Percentiles rank a stretch among this genome's conserved stretches.
These are phyloP conservation scores for Sergeia podlipaevii DNA, from an alignment of 208 protist species.

Conservation along the genomic window DNA sequence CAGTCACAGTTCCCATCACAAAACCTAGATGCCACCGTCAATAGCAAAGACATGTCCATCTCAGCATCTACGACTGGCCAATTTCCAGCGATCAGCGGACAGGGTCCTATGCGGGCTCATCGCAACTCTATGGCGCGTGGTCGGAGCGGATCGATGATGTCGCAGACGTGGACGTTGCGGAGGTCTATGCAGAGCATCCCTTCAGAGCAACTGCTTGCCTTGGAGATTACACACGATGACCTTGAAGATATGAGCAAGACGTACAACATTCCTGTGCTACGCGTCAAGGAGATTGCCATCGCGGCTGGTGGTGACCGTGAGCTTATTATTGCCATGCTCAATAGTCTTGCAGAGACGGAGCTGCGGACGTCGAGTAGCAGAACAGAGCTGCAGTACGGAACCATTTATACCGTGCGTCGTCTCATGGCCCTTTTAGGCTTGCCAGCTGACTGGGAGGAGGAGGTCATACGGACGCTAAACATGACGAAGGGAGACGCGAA, in stretches of 20 bases:
- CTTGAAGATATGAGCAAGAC: constrained; percentile 30
- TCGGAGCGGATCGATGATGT: constrained; percentile 5
- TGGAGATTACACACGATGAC: constrained; percentile 53
- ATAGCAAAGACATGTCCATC: too few relatives aligned
- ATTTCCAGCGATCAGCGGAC: too few relatives aligned
- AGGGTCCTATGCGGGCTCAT: background rate
- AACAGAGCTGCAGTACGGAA: constrained; percentile 48
- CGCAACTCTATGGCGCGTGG: constrained; percentile 7
- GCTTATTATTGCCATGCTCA: constrained; percentile 51
- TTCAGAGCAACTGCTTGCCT: background rate
- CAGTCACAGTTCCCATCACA: too few relatives aligned
- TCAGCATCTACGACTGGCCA: too few relatives aligned
- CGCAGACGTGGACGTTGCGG: background rate
- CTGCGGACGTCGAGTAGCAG: constrained; percentile 14
- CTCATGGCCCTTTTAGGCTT: constrained; percentile 52
- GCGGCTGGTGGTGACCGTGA: constrained; percentile 52
- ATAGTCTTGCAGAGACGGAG: constrained; percentile 33
- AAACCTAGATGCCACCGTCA: too few relatives aligned
- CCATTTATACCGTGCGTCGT: constrained; percentile 43
- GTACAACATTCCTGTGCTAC: constrained; percentile 31
- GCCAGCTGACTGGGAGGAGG: constrained; percentile 34
- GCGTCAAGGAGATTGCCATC: constrained; percentile 56
- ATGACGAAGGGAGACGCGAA: constrained; percentile 57
- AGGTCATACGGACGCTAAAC: constrained; percentile 62
- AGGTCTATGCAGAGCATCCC: background rate